Percentiles rank a stretch among this genome's conserved stretches.
These are phyloP conservation scores for Blastocystis sp. DNA, from an alignment of 352 stramenopile genomes.

Conservation along the genomic window DNA sequence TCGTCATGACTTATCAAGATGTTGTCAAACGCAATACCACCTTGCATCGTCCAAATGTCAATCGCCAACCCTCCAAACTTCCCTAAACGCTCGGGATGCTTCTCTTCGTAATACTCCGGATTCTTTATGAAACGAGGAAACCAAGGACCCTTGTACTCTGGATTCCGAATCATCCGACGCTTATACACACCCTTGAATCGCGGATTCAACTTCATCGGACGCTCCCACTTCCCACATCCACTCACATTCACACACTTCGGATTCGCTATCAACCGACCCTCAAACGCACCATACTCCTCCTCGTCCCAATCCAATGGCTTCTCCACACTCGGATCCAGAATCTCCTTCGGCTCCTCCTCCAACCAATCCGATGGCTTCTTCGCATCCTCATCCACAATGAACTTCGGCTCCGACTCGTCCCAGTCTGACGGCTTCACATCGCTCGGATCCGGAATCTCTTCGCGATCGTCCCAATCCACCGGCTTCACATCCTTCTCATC, in stretches of 20 bases:
- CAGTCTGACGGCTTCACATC: conserved; percentile 78
- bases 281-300: conserved; percentile 77
- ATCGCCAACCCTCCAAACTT: conserved; percentile 75
- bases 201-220: conserved; percentile 75
- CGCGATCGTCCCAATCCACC: conserved; percentile 76
- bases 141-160: conserved; percentile 79
- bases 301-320: conserved; percentile 85
- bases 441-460: conserved; percentile 71
- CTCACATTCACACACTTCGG: conserved; percentile 71
- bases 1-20: conserved; percentile 76
- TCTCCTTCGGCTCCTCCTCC: conserved; percentile 70
- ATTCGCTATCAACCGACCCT: conserved; percentile 76
- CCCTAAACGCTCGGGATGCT: conserved; percentile 68
- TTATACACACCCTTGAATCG: conserved; percentile 81
- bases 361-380: conserved; percentile 79
- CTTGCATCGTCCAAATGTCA: conserved; percentile 73
- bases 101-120: conserved; percentile 74
- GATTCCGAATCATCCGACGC: conserved; percentile 77
- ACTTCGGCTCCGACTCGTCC: conserved; percentile 77
- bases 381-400: conserved; percentile 72
- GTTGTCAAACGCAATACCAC: conserved; percentile 80
- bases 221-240: conserved; percentile 79
- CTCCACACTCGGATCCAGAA: conserved; percentile 66
- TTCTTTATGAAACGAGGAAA: conserved; percentile 76
- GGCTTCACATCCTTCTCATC: conserved; percentile 79